Evolutionary conservation across 495 filamentous ascomycete species (phyloP), one percentile per base, ranked within the genome.

Genomic region (Cryomyces antarcticus): DNA sequence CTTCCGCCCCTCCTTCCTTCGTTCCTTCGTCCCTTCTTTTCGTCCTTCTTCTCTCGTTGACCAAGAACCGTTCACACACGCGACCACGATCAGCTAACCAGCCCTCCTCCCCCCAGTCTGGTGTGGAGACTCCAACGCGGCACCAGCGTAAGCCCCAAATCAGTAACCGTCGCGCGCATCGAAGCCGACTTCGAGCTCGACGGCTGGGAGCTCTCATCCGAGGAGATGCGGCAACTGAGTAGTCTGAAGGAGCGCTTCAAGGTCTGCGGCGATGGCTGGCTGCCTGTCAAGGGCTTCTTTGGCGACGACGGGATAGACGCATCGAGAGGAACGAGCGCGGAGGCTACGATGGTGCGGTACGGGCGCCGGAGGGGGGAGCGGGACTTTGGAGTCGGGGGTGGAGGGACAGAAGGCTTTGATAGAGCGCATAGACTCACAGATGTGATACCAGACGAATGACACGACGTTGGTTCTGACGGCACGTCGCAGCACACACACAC

Each of bases 241-340:
- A 45, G 40, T 10, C 43, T 63, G 37, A 49, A 49, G 5, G 58
- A 58, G n/a, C 52, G 60, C 33, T 63, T 63, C 53, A 63, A 61
- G 50, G 60, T 63, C 30, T 63, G 60, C 45, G 50, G 52, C n/a
- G 58, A 63, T 51, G 49, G 41, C 1, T 63, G 60, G 60, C 50
- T 63, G 36, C 60, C 60, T 11, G 52, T 83, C 30, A 80, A 79
- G 70, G 80, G 88, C 6, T 89, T 89, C 70, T 84, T 84, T 59
- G 83, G 82, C 7, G 81, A 87, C 58, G 84, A 85, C 50, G 81
- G 81, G 2, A 24, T 24, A 24, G 17, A 24, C 17, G 17, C 17
- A 2, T 24, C 2, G 17, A 24, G 2, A 24, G 17, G 17, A 24
- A 24, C 17, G 17, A 24, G 17, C 17, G 17, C 17, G 17, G 17